phyloP scores from a whole-genome alignment of 352 stramenopile genomes.

The Phytophthora sp. region DNA sequence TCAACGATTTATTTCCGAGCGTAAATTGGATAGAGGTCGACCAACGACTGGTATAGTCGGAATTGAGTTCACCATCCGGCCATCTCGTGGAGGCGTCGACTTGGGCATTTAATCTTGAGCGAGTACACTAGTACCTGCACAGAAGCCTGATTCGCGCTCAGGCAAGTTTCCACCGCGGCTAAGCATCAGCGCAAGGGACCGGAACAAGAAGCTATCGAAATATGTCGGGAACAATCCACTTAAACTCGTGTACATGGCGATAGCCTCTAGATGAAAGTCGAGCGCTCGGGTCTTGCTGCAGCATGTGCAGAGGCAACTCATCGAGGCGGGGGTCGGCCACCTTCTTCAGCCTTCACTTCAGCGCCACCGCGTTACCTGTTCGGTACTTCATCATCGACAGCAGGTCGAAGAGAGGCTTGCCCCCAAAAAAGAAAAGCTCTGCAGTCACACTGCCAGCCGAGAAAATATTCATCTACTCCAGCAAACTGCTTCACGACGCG shows the following conservation, averaged over 20 bases:
- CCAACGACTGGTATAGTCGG: too few species aligned
- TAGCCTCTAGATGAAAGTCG: constrained; percentile 91
- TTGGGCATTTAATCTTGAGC: too few species aligned
- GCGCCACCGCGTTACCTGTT: constrained; percentile 71
- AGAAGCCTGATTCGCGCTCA: constrained; percentile 93
- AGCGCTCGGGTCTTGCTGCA: constrained; percentile 90
- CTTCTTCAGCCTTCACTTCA: constrained; percentile 92
- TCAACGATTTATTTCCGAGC: too few species aligned
- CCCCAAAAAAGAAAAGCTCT: constrained; percentile 96
- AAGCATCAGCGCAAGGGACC: constrained; percentile 88
- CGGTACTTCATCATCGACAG: constrained; percentile 90
- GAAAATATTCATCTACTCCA: constrained; percentile 98
- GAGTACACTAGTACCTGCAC: constrained; percentile 96
- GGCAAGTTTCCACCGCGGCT: constrained; percentile 85
- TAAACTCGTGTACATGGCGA: constrained; percentile 75
- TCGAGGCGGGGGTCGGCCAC: constrained; percentile 91
- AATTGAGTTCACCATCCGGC: too few species aligned
- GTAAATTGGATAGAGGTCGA: too few species aligned
- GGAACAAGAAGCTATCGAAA: constrained; percentile 90
- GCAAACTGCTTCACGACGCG: constrained; percentile 65
- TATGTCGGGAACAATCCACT: constrained; percentile 80
- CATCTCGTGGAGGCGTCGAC: too few species aligned
- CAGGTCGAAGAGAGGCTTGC: constrained; percentile 95
- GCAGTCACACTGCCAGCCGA: constrained; percentile 97
- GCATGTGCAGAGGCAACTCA: constrained; percentile 93